Percentiles rank a stretch among this genome's conserved stretches.
These are phyloP conservation scores for Yarrowia porcina DNA, from an alignment of 805 yeast genomes.

Conservation along the genomic window DNA sequence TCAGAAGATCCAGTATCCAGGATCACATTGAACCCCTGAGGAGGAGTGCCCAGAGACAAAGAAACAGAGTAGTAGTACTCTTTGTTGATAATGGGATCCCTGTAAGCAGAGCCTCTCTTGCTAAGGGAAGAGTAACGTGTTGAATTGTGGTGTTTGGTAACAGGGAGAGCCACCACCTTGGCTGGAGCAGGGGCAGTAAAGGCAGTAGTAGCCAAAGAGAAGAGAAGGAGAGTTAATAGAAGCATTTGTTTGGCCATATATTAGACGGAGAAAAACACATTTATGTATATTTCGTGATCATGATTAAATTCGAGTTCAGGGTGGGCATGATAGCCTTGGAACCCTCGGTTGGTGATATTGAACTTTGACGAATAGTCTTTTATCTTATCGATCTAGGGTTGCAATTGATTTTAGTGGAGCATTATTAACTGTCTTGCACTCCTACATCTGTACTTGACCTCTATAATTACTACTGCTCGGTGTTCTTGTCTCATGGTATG, in stretches of 20 bases:
- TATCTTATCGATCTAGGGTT: background rate
- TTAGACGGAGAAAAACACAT: too few species aligned
- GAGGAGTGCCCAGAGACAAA: constrained; percentile 53
- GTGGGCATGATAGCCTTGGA: background rate
- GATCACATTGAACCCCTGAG: constrained; percentile 50
- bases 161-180: background rate
- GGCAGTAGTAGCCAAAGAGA: background rate
- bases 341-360: background rate
- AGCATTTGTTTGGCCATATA: background rate
- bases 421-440: too few species aligned
- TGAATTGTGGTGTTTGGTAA: background rate
- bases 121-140: background rate
- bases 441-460: too few species aligned
- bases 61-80: constrained; percentile 25
- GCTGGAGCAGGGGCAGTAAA: background rate
- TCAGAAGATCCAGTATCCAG: constrained; percentile 72
- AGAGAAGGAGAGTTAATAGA: background rate
- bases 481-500: too few species aligned
- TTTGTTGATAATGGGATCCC: background rate
- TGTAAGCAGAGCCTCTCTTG: background rate
- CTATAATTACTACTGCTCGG: too few species aligned
- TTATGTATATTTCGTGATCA: background rate
- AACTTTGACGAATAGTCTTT: too few species aligned
- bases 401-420: too few species aligned
- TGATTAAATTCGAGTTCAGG: background rate